Conservation (phyloP, 2,329 filamentous ascomycete genomes). For the Tolypocladium sp. region DNA sequence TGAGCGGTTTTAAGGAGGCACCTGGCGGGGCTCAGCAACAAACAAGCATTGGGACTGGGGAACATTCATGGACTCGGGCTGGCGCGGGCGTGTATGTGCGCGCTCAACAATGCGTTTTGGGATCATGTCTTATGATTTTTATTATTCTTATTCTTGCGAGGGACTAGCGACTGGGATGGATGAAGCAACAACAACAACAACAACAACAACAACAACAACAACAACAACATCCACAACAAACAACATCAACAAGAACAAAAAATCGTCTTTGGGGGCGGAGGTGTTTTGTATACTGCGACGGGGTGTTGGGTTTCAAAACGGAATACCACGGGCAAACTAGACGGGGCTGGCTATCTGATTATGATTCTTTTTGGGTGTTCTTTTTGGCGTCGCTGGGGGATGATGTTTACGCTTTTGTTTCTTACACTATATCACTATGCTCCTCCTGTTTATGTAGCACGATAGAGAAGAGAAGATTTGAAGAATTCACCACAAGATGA, state of each 20-base stretch:
- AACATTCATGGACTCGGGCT: not conserved
- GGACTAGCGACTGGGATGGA: not conserved
- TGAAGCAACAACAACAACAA: not conserved
- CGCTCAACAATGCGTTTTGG: not conserved
- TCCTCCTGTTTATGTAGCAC: not conserved
- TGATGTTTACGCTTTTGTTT: not conserved
- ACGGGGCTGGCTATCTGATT: not conserved
- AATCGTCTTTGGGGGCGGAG: not conserved
- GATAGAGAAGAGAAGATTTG: not conserved
- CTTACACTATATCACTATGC: not conserved
- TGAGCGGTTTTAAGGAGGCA: not conserved
- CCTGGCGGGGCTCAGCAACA: not conserved
- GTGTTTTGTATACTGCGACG: not conserved
- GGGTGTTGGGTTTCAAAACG: not conserved
- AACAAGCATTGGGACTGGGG: not conserved
- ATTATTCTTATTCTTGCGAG: not conserved
- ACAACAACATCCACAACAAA: not conserved
- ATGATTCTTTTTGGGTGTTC: not conserved
- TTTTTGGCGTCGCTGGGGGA: not conserved
- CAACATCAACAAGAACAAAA: not conserved
- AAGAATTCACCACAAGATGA: not conserved
- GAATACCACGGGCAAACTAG: not conserved
- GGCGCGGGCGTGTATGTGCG: not conserved
- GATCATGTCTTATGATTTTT: not conserved
- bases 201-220: not conserved